Base-by-base conservation (phyloP, 768 basidiomycete species). In the Amanita phalloides region DNA sequence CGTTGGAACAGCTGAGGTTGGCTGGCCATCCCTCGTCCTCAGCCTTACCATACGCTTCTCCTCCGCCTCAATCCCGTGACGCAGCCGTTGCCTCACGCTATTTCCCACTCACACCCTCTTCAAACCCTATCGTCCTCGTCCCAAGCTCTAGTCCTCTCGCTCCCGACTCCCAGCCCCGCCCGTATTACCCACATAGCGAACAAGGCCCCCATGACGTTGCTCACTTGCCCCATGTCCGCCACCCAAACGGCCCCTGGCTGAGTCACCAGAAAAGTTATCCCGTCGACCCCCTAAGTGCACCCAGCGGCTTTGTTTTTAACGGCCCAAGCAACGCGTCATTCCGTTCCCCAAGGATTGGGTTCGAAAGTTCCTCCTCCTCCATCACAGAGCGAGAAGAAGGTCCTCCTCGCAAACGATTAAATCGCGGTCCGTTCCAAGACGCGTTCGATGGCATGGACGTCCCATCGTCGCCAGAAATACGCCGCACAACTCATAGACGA, bases 11-110 rank as follows among this genome's bases (percentile, higher is more conserved):
- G 54, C 71, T 79, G 47, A 72, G 68, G 62, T 69, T 69, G 59
- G 69, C 17, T 17, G 61, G 59, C 60, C 63, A 47, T 45, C 62
- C 48, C 56, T 44, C 47, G 56, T 39, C 46, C 66, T 11, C 53
- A 64, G 49, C 53, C 55, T 46, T 58, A 45, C 44, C 62, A 42
- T 71, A 65, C 55, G 56, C 60, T 47, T 57, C 61, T 54, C 80
- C 74, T 53, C 82, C 83, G 6, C 43, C 76, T 35, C 87, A 90
- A 70, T 86, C 85, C 54, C 78, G 86, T 59, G 87, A 90, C 71
- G 85, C 77, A 41, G 84, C 82, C n/a, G 66, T 78, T 36, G 61
- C 75, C 65, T 80, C 82, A 52, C 79, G 78, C 54, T 86, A 80
- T 76, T 75, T 75, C 70, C 59, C 73, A 60, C 38, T 64, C 64